These are phyloP conservation scores for Colletotrichum kahawae DNA, from an alignment of 2,329 filamentous ascomycete species.

Conservation along the genomic window DNA sequence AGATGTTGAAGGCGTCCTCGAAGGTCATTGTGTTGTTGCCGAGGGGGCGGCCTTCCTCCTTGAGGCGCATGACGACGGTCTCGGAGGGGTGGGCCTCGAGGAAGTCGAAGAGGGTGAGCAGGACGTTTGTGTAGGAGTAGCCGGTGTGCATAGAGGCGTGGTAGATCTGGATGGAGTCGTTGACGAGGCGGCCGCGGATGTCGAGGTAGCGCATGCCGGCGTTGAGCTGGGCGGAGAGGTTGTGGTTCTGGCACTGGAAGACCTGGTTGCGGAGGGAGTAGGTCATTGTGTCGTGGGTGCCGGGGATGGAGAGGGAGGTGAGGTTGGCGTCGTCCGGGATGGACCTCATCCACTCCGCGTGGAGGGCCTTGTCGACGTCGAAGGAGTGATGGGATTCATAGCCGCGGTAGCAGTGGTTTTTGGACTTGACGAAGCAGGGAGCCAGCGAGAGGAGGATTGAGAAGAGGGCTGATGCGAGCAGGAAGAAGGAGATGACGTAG, in stretches of 20 bases:
- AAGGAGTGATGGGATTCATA: constrained; percentile 46
- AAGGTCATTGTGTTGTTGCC: constrained; percentile 44
- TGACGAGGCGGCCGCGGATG: constrained; percentile 48
- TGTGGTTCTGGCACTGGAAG: constrained; percentile 54
- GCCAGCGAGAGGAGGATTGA: constrained; percentile 27
- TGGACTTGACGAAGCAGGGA: constrained; percentile 26
- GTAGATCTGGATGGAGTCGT: constrained; percentile 51
- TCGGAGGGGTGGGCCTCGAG: constrained; percentile 49
- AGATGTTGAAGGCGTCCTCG: constrained; percentile 48
- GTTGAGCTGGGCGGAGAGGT: constrained; percentile 47
- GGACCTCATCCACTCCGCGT: constrained; percentile 47
- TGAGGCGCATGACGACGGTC: constrained; percentile 54
- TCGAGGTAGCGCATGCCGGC: constrained; percentile 56
- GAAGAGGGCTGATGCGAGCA: constrained; percentile 26
- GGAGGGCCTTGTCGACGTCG: constrained; percentile 38
- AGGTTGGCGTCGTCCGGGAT: constrained; percentile 46
- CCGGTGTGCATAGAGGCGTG: constrained; percentile 51
- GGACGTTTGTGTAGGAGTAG: constrained; percentile 47
- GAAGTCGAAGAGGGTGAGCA: constrained; percentile 49
- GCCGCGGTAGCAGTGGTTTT: constrained; percentile 33
- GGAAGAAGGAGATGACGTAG: constrained; percentile 22
- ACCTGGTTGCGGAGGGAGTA: constrained; percentile 39
- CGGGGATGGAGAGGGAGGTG: constrained; percentile 52
- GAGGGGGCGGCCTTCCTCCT: constrained; percentile 49
- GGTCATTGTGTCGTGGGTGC: constrained; percentile 60